A percentile compares a stretch with the other conserved stretches of the same genome.
Evolutionary conservation across 2,329 filamentous ascomycete genomes (phyloP).

Genomic region (Pseudogymnoascus sp.): DNA sequence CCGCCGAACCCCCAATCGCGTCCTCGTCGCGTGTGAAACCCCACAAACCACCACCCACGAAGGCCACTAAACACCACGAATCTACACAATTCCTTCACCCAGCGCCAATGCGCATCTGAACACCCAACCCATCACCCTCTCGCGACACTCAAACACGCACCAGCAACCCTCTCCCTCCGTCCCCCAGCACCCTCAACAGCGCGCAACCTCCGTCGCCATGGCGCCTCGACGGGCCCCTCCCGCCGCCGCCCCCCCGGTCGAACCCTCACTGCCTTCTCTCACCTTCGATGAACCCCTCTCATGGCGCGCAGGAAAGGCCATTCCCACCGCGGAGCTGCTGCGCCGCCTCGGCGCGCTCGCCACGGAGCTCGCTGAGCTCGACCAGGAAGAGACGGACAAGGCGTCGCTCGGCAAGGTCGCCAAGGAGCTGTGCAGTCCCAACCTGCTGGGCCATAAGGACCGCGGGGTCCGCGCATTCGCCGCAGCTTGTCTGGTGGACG

Average conservation of each 20-base stretch:
- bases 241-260: constrained; percentile 18
- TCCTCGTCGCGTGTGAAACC: neutral
- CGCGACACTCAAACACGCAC: neutral
- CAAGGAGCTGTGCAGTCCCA: constrained; percentile 72
- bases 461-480: constrained; percentile 85
- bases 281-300: constrained; percentile 79
- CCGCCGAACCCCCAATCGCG: neutral
- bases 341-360: constrained; percentile 71
- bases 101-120: neutral
- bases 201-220: constrained; percentile 16
- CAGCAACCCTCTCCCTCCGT: neutral
- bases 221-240: constrained; percentile 27
- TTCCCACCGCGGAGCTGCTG: constrained; percentile 73
- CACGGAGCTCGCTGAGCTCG: constrained; percentile 74
- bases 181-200: neutral
- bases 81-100: neutral
- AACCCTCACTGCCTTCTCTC: constrained; percentile 40
- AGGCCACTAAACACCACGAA: neutral
- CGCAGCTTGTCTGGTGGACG: constrained; percentile 83
- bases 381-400: constrained; percentile 77
- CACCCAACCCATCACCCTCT: neutral
- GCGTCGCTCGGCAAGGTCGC: constrained; percentile 79
- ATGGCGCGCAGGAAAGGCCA: constrained; percentile 86
- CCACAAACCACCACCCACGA: neutral
- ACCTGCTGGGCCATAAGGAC: constrained; percentile 85